Evolutionary conservation across 179 eudicot genomes (phyloP).

Genomic region (Carnegiea gigantea): DNA sequence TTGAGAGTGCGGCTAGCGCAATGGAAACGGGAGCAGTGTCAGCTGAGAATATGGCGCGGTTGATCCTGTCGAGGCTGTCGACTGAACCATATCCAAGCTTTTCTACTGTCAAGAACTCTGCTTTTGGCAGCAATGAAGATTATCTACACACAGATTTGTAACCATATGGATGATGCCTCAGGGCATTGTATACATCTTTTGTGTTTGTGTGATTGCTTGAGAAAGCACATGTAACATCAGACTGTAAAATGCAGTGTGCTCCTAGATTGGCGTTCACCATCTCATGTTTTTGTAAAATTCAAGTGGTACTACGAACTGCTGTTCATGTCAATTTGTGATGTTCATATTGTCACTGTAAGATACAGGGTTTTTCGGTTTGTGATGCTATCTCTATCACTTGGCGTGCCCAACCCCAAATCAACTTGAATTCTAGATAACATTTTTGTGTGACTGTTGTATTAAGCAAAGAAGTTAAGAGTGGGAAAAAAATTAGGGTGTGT

Average conservation of each 20-base stretch:
- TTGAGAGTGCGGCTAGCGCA: conserved; percentile 94
- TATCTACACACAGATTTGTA: conserved; percentile 51
- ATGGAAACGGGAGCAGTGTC: conserved; percentile 96
- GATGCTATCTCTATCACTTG: no score
- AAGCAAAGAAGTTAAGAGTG: no score
- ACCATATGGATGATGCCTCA: not conserved
- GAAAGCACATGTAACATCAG: not conserved
- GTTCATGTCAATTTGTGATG: no score
- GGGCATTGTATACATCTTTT: no score
- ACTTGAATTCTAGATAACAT: no score
- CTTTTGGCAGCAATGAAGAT: not conserved
- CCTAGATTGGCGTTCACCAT: not conserved
- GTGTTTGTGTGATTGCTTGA: not conserved
- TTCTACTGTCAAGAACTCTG: conserved; percentile 32
- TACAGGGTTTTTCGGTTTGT: no score
- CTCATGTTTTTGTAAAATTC: not conserved
- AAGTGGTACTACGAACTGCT: no score
- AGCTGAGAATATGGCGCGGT: conserved; percentile 86
- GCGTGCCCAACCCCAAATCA: no score
- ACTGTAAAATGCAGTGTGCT: not conserved
- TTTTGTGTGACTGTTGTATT: no score
- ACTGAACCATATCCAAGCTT: conserved; percentile 23
- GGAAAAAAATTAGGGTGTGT: no score
- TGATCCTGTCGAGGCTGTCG: conserved; percentile 61
- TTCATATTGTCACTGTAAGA: no score